phyloP scores from a whole-genome alignment of 176 grass and related monocot genomes.

The Thalia dealbata region DNA sequence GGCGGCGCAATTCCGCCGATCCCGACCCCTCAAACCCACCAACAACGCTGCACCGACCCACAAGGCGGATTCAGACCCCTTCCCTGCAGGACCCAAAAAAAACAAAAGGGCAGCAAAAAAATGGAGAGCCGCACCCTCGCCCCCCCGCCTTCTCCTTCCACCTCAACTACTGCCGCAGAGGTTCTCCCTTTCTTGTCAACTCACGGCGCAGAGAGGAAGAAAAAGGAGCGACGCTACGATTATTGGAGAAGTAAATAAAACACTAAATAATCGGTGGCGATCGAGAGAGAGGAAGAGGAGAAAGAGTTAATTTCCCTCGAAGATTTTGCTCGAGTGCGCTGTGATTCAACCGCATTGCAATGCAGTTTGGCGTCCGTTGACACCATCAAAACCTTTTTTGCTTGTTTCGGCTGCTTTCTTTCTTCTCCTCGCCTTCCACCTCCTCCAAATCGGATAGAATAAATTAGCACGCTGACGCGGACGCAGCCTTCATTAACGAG shows the following conservation, averaged over 20 bases:
- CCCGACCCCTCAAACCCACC: neutral
- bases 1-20: neutral
- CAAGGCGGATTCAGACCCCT: neutral
- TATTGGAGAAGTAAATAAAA: slow-evolving; percentile 8
- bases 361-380: neutral
- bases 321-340: neutral
- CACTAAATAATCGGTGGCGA: neutral
- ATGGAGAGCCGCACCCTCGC: neutral
- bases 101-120: neutral
- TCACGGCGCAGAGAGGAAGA: neutral
- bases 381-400: no score
- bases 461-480: no score
- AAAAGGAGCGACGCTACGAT: neutral
- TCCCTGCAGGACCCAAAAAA: no score
- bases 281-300: neutral
- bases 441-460: no score
- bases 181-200: neutral
- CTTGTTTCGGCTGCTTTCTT: no score
- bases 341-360: neutral
- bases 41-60: neutral
- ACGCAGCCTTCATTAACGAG: no score
- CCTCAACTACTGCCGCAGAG: neutral
- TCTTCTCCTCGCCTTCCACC: no score
- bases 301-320: neutral
- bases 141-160: neutral